Percentiles rank a stretch among this genome's conserved stretches.
phyloP scores from a whole-genome alignment of 768 basidiomycete species.

The Leucocoprinus birnbaumii region DNA sequence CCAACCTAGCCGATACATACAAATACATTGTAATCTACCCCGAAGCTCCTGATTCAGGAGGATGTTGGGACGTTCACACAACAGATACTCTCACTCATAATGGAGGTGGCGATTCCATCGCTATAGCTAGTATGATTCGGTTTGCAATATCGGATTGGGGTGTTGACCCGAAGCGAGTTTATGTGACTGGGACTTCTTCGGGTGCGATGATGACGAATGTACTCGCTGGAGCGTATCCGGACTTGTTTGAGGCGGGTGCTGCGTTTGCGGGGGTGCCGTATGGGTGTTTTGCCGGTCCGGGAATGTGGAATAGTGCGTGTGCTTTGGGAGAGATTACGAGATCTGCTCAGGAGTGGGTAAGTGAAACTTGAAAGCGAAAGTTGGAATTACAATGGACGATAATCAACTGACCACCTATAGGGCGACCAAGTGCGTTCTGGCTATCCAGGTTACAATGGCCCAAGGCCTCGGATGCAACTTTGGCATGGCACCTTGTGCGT shows the following conservation, averaged over 20 bases:
- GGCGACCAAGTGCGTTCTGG: conserved; percentile 42
- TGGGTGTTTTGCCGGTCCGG: conserved; percentile 49
- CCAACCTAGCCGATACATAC: conserved; percentile 45
- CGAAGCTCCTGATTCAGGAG: conserved; percentile 37
- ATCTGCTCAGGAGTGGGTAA: conserved; percentile 46
- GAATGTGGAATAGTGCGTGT: conserved; percentile 46
- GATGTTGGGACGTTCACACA: conserved; percentile 54
- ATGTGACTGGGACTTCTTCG: conserved; percentile 48
- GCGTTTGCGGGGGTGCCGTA: conserved; percentile 54
- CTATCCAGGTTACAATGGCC: conserved; percentile 51
- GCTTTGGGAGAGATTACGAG: conserved; percentile 38
- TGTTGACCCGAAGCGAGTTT: conserved; percentile 44
- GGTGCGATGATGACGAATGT: conserved; percentile 65
- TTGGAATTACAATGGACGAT: neutral
- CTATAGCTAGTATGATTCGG: conserved; percentile 42
- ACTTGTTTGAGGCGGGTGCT: conserved; percentile 46
- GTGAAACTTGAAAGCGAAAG: conserved; percentile 14
- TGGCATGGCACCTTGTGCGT: conserved; percentile 50
- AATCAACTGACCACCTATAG: conserved; percentile 15
- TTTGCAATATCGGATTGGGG: conserved; percentile 47
- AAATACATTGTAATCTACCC: conserved; percentile 51
- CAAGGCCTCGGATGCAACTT: conserved; percentile 47
- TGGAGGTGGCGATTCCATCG: conserved; percentile 52
- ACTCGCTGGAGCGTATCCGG: conserved; percentile 50
- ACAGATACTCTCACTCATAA: conserved; percentile 51